Base-by-base conservation (phyloP, 345 rosid genomes). In the Murraya paniculata region DNA sequence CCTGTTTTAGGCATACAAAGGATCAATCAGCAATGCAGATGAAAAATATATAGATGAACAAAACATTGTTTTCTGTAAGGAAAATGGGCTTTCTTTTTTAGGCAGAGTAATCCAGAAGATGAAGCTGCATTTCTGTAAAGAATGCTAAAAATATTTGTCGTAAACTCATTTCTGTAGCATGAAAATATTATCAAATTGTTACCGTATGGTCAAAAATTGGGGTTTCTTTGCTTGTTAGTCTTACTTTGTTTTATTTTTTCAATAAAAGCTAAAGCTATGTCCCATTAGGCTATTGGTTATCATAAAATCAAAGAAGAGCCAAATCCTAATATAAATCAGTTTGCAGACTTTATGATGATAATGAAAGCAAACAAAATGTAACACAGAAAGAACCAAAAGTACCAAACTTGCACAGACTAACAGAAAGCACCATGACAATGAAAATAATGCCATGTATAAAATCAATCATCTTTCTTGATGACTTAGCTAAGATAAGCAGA, bases 1-100 rank as follows among this genome's bases (percentile, higher is more conserved):
- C 97, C 98, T 95, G 83, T 76, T 85, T 79, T 78, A 77, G 78
- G 81, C 83, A 55, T 39, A 33, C n/a, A 73, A 33, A 72, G 69
- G 11, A 64, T 66, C n/a, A 55, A 76, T 79, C 31, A 71, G 66
- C 28, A 2, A 60, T 2, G 50, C 18, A 45, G 4, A 13, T 24
- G 61, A 50, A 75, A 48, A 74, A 41, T 5, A n/a, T 7, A 71
- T 33, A 3, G 28, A 35, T 19, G 24, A 71, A 31, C 28, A 21
- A 22, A 57, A 56, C 21, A 10, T 31, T 31, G 36, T 55, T 21
- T 55, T 71, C 38, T 73, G 48, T 22, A 71, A 72, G 24, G 48
- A 72, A 25, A n/a, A 11, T 72, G 21, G 11, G 19, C 35, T 45
- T 31, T 45, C 50, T 2, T 14, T 11, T 45, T 45, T 45, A 11